Percentiles rank a stretch among this genome's conserved stretches.
Evolutionary conservation across 2,329 filamentous ascomycete genomes (phyloP).

Genomic region (Stachybotrys elegans): DNA sequence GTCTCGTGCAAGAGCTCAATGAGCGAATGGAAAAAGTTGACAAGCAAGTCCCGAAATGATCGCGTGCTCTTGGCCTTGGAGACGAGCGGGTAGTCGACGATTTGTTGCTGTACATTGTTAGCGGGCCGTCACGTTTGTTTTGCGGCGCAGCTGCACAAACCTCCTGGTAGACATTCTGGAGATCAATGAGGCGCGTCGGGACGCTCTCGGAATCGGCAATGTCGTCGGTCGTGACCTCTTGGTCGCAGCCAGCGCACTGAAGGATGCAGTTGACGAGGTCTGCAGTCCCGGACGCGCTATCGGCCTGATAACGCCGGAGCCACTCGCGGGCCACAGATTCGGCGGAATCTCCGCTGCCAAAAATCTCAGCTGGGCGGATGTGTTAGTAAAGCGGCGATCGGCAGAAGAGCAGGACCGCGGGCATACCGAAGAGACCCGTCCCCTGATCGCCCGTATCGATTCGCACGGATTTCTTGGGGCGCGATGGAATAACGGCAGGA

Average conservation of each 20-base stretch:
- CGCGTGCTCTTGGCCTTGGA: slow-evolving; percentile 71
- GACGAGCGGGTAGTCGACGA: slow-evolving; percentile 88
- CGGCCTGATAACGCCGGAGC: slow-evolving; percentile 51
- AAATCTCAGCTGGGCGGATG: slow-evolving; percentile 53
- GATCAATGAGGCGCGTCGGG: slow-evolving; percentile 68
- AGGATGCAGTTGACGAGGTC: slow-evolving; percentile 65
- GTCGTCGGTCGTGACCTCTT: slow-evolving; percentile 74
- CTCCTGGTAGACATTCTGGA: slow-evolving; percentile 84
- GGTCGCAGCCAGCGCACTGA: slow-evolving; percentile 72
- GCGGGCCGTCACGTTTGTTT: slow-evolving; percentile 4
- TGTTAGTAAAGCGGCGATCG: slow-evolving; percentile 13
- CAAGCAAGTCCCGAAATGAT: slow-evolving; percentile 72
- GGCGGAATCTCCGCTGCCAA: slow-evolving; percentile 51
- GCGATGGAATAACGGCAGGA: slow-evolving; percentile 41
- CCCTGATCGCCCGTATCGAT: slow-evolving; percentile 46
- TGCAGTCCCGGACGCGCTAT: slow-evolving; percentile 50
- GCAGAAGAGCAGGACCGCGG: neutral
- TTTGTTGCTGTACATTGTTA: slow-evolving; percentile 53
- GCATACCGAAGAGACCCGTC: slow-evolving; percentile 52
- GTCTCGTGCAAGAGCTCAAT: slow-evolving; percentile 75
- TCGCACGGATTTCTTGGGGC: slow-evolving; percentile 51
- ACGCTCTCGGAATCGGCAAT: slow-evolving; percentile 87
- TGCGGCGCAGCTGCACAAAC: slow-evolving; percentile 36
- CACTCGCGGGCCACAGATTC: slow-evolving; percentile 56
- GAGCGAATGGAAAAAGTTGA: slow-evolving; percentile 73